Conservation (phyloP, 306 rosid species). For the Medicago truncatula region DNA sequence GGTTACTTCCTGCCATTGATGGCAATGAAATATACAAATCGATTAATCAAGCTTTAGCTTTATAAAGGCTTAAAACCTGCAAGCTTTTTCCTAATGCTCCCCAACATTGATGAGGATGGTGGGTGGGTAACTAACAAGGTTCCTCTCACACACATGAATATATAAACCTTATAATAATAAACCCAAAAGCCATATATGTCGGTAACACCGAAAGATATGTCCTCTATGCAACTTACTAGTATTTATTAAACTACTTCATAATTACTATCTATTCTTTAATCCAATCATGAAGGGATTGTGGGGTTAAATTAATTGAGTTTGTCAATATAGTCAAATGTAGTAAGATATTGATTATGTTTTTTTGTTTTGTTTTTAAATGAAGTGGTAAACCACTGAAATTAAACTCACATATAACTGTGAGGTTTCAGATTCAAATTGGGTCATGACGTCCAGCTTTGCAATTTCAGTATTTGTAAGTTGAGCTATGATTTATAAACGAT, state of each 20-base stretch:
- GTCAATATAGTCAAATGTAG: background rate
- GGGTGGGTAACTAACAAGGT: constrained; percentile 20
- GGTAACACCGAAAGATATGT: constrained; percentile 20
- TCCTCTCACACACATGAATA: background rate
- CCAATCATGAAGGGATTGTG: background rate
- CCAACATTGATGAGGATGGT: constrained; percentile 39
- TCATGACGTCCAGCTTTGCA: no score
- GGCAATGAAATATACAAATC: background rate
- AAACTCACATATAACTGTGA: no score
- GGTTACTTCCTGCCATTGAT: constrained; percentile 31
- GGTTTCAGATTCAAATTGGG: no score
- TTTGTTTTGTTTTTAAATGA: no score
- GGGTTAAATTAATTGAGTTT: background rate
- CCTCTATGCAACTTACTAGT: background rate
- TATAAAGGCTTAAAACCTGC: constrained; percentile 31
- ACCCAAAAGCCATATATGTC: background rate
- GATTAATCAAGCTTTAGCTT: constrained; percentile 20
- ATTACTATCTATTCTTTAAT: background rate
- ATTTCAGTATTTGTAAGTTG: no score
- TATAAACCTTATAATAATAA: background rate
- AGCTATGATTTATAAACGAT: no score
- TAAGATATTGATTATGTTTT: no score
- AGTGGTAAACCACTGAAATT: no score
- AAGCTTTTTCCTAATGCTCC: constrained; percentile 27
- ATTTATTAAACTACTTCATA: background rate